Base-by-base conservation (phyloP, 768 basidiomycete species). In the Hemileccinum rubropunctum region DNA sequence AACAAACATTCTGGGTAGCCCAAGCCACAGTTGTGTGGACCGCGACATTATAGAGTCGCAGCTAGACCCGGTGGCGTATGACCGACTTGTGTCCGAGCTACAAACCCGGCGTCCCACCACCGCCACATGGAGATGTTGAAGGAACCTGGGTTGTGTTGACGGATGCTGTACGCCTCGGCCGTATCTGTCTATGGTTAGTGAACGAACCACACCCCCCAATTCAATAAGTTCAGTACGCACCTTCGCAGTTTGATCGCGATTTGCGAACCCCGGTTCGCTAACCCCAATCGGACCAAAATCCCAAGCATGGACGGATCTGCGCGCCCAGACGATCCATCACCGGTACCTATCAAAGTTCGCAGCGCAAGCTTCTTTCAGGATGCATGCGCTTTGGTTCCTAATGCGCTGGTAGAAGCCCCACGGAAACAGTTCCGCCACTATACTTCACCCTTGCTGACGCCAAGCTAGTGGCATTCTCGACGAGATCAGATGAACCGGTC, bases 291-390 rank as follows among this genome's bases (percentile, higher is more conserved):
- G 32, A 14, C 6, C 34, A 27, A 36, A 20, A 20, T 33, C 37
- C 26, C 13, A 23, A 45, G 10, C 11, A 45, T 18, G 13, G 42
- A 42, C 36, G 39, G 51, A 61, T 58, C 23, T 38, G 5, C 49
- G 13, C 28, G 3, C 23, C 14, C 33, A 35, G 36, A 41, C 11
- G 39, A 50, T 58, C 59, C 50, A 58, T 61, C 58, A 50, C n/a
- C n/a, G n/a, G n/a, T n/a, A n/a, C 5, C 15, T n/a, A 34, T 15
- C 14, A 34, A 23, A 55, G 50, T 53, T 46, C 8, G 34, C 55
- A n/a, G 7, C 4, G 18, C 13, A 17, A 36, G 8, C 34, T 23
- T 28, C 28, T 44, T 42, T 32, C 12, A 3, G 12, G 17, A 36
- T 36, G n/a, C 35, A 9, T 5, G n/a, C 15, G 17, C 6, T 35